A percentile compares a stretch with the other conserved stretches of the same genome.
These are phyloP conservation scores for Zalaria sp. DNA, from an alignment of 2,329 filamentous ascomycete genomes.

Conservation along the genomic window DNA sequence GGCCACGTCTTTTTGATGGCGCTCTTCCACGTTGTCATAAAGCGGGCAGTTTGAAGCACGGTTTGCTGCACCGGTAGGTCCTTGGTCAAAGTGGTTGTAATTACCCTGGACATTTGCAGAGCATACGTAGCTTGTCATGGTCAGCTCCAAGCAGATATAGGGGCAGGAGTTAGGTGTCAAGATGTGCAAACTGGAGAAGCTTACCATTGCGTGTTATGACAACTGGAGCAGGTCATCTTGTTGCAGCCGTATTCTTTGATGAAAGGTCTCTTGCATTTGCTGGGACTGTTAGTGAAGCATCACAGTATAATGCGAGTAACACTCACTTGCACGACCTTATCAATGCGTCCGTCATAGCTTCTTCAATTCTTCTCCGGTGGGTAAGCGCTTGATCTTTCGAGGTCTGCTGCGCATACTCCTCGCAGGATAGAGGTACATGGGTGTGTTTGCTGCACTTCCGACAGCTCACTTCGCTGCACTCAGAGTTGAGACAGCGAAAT, in stretches of 20 bases:
- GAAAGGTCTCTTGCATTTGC: slow-evolving; percentile 53
- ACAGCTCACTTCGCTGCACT: slow-evolving; percentile 42
- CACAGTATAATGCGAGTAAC: too few species aligned
- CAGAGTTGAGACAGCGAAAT: slow-evolving; percentile 55
- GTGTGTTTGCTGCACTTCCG: slow-evolving; percentile 50
- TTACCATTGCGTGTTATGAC: slow-evolving; percentile 36
- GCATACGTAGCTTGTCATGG: slow-evolving; percentile 49
- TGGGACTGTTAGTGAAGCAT: background rate
- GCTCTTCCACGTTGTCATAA: slow-evolving; percentile 46
- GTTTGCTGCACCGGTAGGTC: slow-evolving; percentile 23
- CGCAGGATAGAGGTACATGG: slow-evolving; percentile 60
- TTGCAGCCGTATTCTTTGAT: slow-evolving; percentile 72
- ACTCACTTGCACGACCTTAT: slow-evolving; percentile 57
- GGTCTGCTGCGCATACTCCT: slow-evolving; percentile 39
- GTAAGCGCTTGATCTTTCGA: slow-evolving; percentile 43
- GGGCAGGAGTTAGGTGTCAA: too few species aligned
- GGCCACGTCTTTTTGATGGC: slow-evolving; percentile 50
- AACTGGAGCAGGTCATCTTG: slow-evolving; percentile 62
- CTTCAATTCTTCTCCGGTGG: slow-evolving; percentile 56
- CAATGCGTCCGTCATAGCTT: slow-evolving; percentile 69
- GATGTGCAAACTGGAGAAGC: background rate
- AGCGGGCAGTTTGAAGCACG: slow-evolving; percentile 44
- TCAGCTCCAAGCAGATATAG: background rate
- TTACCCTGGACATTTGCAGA: slow-evolving; percentile 42
- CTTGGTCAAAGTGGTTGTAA: slow-evolving; percentile 59